Percentiles rank a stretch among this genome's conserved stretches.
Evolutionary conservation across 768 basidiomycete species (phyloP).

Genomic region (Leccinum fibrillosum): DNA sequence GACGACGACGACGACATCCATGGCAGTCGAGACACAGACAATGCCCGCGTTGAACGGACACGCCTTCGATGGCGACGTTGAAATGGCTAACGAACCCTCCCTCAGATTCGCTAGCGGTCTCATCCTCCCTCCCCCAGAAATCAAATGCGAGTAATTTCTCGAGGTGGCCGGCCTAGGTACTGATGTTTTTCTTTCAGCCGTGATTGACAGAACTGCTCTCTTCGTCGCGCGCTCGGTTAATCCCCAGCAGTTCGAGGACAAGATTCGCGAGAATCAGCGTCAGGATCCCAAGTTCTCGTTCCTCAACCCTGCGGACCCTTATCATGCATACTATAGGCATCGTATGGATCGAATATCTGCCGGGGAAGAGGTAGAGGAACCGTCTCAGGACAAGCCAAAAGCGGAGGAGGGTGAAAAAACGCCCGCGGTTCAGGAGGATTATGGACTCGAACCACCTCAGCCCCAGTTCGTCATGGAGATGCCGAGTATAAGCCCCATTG

Average conservation of each 20-base stretch:
- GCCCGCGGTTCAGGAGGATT: constrained; percentile 46
- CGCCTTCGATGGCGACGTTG: constrained; percentile 38
- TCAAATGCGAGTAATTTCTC: constrained; percentile 61
- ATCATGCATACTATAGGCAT: constrained; percentile 97
- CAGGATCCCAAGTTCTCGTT: constrained; percentile 98
- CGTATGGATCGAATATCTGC: constrained; percentile 79
- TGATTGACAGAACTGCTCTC: constrained; percentile 92
- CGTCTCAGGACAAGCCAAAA: constrained; percentile 43
- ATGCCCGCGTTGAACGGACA: constrained; percentile 41
- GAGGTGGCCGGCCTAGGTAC: not conserved
- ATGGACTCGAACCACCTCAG: constrained; percentile 73
- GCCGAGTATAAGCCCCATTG: constrained; percentile 83
- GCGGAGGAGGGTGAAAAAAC: constrained; percentile 31
- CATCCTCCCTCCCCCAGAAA: constrained; percentile 94
- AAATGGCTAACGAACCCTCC: constrained; percentile 37
- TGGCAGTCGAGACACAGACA: constrained; percentile 45
- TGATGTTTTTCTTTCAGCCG: constrained; percentile 47
- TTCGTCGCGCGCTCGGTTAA: constrained; percentile 94
- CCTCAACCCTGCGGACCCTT: constrained; percentile 94
- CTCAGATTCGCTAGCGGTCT: constrained; percentile 74
- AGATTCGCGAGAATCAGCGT: constrained; percentile 95
- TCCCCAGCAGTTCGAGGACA: constrained; percentile 91
- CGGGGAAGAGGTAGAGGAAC: constrained; percentile 71
- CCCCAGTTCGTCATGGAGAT: constrained; percentile 83
- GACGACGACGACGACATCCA: constrained; percentile 33